Base-by-base conservation (phyloP, 371 early-diverging fungal species). In the Phascolomyces articulosus region DNA sequence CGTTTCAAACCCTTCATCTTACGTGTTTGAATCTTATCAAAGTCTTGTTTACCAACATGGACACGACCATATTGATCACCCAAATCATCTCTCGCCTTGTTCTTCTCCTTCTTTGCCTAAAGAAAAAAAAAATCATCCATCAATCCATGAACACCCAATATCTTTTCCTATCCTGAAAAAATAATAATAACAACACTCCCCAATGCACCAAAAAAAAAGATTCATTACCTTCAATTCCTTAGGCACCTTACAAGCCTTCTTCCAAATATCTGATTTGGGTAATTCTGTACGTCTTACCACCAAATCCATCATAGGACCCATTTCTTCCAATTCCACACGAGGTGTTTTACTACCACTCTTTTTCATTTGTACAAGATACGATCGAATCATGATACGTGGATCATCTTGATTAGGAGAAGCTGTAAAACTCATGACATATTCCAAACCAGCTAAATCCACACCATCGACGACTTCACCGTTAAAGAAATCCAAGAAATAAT, bases 1-100 rank as follows among this genome's bases (percentile, higher is more conserved):
- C 90, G 81, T 84, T 96, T 96, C 72, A 98, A 81, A 65, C 95
- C 99, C 90, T 97, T 96, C 94, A 98, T 95, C 89, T 98, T 98
- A 72, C 99, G 86, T 1, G 96, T 96, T 77, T 98, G 98, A 68
- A 98, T 82, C 87, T 93, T 91, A 67, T 81, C 66, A 57, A 98
- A 82, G 58, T 97, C 91, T 78, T 98, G 98, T 69, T 89, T 86
- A 63, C 92, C 92, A 84, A 98, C 79, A 80, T 97, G 97, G 55
- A 98, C 83, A 61, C 95, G 89, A 21, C 98, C 99, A 55, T 91
- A 83, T 74, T 90, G 91, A 75, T 98, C 95, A 58, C 97, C 97
- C 79, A 96, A 84, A 13, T 87, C 93, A 72, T 96, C 93, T 59
- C 80, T 80, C 60, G 86, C 86, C 55, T 97, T 83, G 72, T 98